A percentile compares a stretch with the other conserved stretches of the same genome.
phyloP scores from a whole-genome alignment of 768 basidiomycete species.

The Termitomyces sp. region DNA sequence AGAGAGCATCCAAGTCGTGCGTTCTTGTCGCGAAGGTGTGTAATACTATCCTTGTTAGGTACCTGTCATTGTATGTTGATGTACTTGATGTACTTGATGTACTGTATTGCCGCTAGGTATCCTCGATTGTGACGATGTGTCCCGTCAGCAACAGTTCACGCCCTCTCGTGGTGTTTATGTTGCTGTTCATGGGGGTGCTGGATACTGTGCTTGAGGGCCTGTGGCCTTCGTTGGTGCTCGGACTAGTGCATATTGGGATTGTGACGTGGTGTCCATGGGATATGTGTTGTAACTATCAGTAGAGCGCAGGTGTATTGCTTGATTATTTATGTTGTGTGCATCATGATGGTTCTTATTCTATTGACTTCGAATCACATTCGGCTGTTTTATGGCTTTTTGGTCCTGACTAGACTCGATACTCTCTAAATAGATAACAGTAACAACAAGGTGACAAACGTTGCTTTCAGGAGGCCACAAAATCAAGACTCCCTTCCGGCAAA shows the following conservation, averaged over 20 bases:
- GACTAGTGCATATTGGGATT: constrained; percentile 14
- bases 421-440: not conserved
- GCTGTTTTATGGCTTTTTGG: too few relatives aligned
- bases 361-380: too few relatives aligned
- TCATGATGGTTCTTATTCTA: too few relatives aligned
- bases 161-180: constrained; percentile 6
- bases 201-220: constrained; percentile 21
- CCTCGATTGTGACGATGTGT: constrained; percentile 16
- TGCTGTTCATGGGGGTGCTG: constrained; percentile 19
- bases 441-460: not conserved
- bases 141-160: not conserved
- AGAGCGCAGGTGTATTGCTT: not conserved
- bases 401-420: not conserved
- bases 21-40: constrained; percentile 22
- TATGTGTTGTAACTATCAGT: constrained; percentile 7
- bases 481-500: too few relatives aligned
- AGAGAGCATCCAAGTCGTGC: constrained; percentile 19
- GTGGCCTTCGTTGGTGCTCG: constrained; percentile 16
- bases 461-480: not conserved
- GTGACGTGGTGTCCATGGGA: constrained; percentile 9
- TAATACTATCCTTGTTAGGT: not conserved
- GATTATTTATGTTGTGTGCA: too few relatives aligned
- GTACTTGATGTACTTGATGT: not conserved
- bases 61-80: not conserved
- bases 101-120: constrained; percentile 9